Evolutionary conservation across 179 eudicot genomes (phyloP).

Genomic region (Spergularia azorica): DNA sequence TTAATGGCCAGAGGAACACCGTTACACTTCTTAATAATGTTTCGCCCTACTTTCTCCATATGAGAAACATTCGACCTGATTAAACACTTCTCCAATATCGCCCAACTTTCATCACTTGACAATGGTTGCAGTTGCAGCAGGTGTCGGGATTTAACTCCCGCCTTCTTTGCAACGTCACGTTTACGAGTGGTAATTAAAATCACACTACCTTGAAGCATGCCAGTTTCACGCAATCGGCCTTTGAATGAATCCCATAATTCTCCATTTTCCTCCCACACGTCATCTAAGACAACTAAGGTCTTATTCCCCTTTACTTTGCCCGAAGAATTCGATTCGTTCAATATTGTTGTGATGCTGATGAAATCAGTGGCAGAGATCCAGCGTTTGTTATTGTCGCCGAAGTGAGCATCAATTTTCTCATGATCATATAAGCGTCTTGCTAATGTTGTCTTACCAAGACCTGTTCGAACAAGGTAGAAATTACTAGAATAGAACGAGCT

Average conservation of each 20-base stretch:
- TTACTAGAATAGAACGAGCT: too few species aligned
- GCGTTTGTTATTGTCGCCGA: constrained; percentile 15
- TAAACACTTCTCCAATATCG: neutral
- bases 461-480: constrained; percentile 2
- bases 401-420: neutral
- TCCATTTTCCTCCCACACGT: constrained; percentile 23
- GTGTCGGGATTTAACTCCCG: neutral
- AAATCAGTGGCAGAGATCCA: constrained; percentile 31
- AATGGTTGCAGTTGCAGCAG: neutral
- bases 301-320: neutral
- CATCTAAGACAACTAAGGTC: constrained; percentile 34
- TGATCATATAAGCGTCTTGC: constrained; percentile 22
- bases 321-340: constrained; percentile 21
- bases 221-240: neutral
- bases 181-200: constrained; percentile 32
- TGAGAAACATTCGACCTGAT: neutral
- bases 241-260: constrained; percentile 20
- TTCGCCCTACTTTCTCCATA: constrained; percentile 17
- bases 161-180: neutral
- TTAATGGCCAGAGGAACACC: constrained; percentile 30
- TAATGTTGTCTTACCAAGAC: constrained; percentile 35
- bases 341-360: neutral
- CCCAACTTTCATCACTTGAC: constrained; percentile 11
- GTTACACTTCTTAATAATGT: constrained; percentile 22
- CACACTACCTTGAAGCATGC: constrained; percentile 11